phyloP scores from a whole-genome alignment of 108 stramenopile species.

The Nannochloropsis gaditana region DNA sequence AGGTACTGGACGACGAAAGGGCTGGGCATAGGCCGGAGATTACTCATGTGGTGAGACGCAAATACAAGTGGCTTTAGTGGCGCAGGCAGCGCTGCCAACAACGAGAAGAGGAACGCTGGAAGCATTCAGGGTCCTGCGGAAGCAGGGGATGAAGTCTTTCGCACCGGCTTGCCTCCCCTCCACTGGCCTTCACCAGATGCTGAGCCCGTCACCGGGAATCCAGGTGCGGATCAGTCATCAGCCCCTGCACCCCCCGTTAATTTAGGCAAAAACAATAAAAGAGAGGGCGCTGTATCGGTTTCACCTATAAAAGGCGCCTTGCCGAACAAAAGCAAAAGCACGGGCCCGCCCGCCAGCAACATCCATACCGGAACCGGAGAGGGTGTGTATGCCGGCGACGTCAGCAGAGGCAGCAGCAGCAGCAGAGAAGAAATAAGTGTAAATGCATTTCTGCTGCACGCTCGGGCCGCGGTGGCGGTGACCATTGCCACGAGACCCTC shows the following conservation, averaged over 20 bases:
- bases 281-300: not conserved
- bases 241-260: not conserved
- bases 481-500: not conserved
- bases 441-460: not conserved
- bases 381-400: not conserved
- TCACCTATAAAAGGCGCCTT: not conserved
- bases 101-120: too few species aligned
- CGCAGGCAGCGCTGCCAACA: too few species aligned
- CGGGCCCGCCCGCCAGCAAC: not conserved
- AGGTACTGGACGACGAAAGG: too few species aligned
- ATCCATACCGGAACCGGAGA: not conserved
- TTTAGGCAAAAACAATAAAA: not conserved
- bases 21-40: too few species aligned
- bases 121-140: not conserved
- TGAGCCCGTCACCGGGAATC: not conserved
- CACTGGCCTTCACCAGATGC: not conserved
- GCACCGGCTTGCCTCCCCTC: not conserved
- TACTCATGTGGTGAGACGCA: too few species aligned
- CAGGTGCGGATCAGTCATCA: not conserved
- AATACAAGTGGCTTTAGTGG: too few species aligned
- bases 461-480: not conserved
- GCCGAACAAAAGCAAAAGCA: not conserved
- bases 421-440: not conserved
- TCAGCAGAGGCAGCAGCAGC: not conserved
- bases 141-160: not conserved